A percentile compares a stretch with the other conserved stretches of the same genome.
These are phyloP conservation scores for Diutina neorugosa DNA, from an alignment of 1,139 yeast species.

Conservation along the genomic window DNA sequence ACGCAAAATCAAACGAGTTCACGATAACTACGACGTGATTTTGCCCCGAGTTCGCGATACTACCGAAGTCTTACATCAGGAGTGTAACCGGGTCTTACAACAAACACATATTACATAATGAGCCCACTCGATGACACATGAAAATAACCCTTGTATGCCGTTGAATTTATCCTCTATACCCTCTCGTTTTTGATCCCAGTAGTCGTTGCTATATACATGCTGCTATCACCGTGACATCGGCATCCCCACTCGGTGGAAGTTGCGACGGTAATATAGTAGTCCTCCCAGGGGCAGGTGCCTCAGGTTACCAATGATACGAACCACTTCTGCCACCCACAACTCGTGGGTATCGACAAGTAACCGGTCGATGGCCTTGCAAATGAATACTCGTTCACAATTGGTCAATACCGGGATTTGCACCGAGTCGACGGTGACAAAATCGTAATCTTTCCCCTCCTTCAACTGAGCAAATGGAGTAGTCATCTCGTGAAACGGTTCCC, in stretches of 20 bases:
- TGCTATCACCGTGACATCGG: constrained; percentile 11
- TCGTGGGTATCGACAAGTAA: not conserved
- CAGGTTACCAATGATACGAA: not conserved
- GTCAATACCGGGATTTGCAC: not conserved
- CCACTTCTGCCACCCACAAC: constrained; percentile 3
- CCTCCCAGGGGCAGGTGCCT: constrained; percentile 31
- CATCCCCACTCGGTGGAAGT: constrained; percentile 46
- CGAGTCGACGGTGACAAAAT: constrained; percentile 9
- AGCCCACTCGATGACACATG: not conserved
- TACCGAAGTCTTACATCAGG: constrained; percentile 9
- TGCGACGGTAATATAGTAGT: constrained; percentile 49
- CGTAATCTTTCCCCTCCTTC: constrained; percentile 16
- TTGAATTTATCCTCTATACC: not conserved
- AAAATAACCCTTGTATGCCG: not conserved
- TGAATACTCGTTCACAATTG: not conserved
- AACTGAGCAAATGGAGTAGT: constrained; percentile 36
- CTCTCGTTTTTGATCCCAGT: not conserved
- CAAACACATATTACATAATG: not conserved
- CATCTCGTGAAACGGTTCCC: constrained; percentile 32
- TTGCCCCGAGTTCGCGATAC: constrained; percentile 22
- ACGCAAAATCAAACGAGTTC: constrained; percentile 18
- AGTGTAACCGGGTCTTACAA: constrained; percentile 6
- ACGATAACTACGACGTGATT: constrained; percentile 27
- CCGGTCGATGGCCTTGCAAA: not conserved
- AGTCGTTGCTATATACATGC: not conserved